Conservation (phyloP, 2,329 filamentous ascomycete species). For the Xylaria sp. region DNA sequence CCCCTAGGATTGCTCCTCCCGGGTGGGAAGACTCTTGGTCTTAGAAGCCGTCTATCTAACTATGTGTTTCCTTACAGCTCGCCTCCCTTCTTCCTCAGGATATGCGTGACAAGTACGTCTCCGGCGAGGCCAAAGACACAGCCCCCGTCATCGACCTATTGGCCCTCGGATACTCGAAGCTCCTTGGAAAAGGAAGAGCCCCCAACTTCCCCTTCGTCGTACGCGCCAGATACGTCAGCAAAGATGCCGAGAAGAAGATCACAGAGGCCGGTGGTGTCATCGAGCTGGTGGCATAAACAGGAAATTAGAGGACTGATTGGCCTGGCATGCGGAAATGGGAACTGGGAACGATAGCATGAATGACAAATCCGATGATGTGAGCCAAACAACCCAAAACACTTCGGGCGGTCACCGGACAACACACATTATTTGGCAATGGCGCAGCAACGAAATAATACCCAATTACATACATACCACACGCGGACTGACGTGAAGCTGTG, state of each 20-base stretch:
- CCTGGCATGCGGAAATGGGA: constrained; percentile 28
- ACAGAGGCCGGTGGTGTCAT: constrained; percentile 88
- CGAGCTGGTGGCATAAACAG: constrained; percentile 41
- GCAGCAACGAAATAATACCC: constrained; percentile 36
- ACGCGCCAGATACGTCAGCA: constrained; percentile 93
- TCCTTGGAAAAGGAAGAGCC: constrained; percentile 97
- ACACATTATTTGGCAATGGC: constrained; percentile 31
- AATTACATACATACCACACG: constrained; percentile 26
- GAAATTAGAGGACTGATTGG: constrained; percentile 9
- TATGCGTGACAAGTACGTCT: constrained; percentile 91
- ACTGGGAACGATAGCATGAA: constrained; percentile 39
- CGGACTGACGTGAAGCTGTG: constrained; percentile 26
- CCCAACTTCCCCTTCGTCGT: constrained; percentile 94
- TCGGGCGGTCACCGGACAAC: constrained; percentile 28
- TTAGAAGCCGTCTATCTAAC: constrained; percentile 7
- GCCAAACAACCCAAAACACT: constrained; percentile 17
- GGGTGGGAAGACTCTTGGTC: not conserved
- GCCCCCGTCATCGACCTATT: constrained; percentile 98
- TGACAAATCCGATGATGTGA: constrained; percentile 35
- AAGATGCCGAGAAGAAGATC: constrained; percentile 98
- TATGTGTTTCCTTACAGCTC: constrained; percentile 67
- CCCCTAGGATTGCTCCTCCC: not conserved
- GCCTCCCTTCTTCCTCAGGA: constrained; percentile 95
- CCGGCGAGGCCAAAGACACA: constrained; percentile 83
- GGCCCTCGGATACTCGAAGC: constrained; percentile 96